These are phyloP conservation scores for Tritrichomonas foetus DNA, from an alignment of 208 protist genomes.

Conservation along the genomic window DNA sequence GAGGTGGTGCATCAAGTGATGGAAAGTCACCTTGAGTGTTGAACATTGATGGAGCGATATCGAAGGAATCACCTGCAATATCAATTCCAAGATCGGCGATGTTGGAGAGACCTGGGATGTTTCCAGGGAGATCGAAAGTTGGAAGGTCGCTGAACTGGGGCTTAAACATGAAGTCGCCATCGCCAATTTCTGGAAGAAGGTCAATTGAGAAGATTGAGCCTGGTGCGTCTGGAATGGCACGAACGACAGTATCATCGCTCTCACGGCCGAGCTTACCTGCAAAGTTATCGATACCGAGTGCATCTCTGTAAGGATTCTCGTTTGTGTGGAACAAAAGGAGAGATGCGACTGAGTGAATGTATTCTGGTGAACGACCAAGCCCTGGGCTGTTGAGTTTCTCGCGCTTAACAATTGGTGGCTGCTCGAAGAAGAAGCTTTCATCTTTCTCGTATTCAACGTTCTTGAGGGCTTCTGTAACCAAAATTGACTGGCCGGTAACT, in stretches of 20 bases:
- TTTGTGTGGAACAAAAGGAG: neutral
- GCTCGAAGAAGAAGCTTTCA: neutral
- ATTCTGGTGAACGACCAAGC: neutral
- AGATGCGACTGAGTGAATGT: neutral
- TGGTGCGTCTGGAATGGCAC: neutral
- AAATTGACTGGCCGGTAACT: neutral
- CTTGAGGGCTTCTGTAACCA: neutral
- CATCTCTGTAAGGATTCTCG: neutral
- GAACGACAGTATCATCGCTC: neutral
- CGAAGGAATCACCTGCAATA: neutral
- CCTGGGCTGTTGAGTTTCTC: neutral
- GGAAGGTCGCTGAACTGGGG: neutral
- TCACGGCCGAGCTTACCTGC: neutral
- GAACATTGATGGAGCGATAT: neutral
- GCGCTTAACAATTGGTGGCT: neutral
- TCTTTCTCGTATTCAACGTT: neutral
- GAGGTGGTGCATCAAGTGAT: neutral
- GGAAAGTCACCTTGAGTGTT: neutral
- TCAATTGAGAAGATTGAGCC: neutral
- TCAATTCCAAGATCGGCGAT: neutral
- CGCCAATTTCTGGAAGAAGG: neutral
- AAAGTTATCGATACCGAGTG: neutral
- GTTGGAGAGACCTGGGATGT: neutral
- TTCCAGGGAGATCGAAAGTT: neutral
- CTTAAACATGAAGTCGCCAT: neutral